phyloP scores from a whole-genome alignment of 768 basidiomycete genomes.

The Amanita brunnescens region DNA sequence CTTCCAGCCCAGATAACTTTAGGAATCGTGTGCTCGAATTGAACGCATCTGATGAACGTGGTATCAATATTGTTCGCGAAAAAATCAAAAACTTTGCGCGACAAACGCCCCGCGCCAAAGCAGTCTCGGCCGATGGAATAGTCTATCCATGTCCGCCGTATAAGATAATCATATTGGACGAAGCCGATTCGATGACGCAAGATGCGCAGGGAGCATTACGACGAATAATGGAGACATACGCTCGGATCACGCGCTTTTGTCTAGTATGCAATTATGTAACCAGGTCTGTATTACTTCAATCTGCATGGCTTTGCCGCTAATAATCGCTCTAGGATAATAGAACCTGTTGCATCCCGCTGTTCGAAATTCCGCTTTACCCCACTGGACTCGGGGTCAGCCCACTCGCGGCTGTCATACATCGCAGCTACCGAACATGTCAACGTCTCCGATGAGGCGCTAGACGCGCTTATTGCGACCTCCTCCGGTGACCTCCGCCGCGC shows the following conservation, averaged over 20 bases:
- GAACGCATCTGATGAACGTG: conserved; percentile 98
- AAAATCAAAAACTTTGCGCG: conserved; percentile 98
- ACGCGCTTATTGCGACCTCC: conserved; percentile 70
- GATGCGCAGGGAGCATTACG: conserved; percentile 95
- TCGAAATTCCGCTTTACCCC: conserved; percentile 98
- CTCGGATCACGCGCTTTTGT: conserved; percentile 94
- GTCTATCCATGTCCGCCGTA: conserved; percentile 94
- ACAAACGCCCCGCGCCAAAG: conserved; percentile 79
- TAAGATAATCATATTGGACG: conserved; percentile 98
- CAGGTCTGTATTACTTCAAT: conserved; percentile 41
- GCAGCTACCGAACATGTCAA: conserved; percentile 65
- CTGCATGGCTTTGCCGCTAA: not conserved
- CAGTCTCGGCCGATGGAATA: conserved; percentile 65
- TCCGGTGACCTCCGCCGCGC: conserved; percentile 92
- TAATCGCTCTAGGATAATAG: conserved; percentile 69
- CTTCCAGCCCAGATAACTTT: conserved; percentile 83
- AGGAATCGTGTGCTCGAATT: conserved; percentile 88
- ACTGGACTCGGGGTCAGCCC: conserved; percentile 70
- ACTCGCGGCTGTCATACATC: conserved; percentile 69
- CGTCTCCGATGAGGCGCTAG: conserved; percentile 50
- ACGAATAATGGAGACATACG: conserved; percentile 99
- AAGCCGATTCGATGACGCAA: conserved; percentile 99
- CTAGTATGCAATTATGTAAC: conserved; percentile 99
- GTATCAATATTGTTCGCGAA: conserved; percentile 93
- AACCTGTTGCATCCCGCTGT: conserved; percentile 96